Evolutionary conservation across 768 basidiomycete species (phyloP).

Genomic region (Suillus alpinus): DNA sequence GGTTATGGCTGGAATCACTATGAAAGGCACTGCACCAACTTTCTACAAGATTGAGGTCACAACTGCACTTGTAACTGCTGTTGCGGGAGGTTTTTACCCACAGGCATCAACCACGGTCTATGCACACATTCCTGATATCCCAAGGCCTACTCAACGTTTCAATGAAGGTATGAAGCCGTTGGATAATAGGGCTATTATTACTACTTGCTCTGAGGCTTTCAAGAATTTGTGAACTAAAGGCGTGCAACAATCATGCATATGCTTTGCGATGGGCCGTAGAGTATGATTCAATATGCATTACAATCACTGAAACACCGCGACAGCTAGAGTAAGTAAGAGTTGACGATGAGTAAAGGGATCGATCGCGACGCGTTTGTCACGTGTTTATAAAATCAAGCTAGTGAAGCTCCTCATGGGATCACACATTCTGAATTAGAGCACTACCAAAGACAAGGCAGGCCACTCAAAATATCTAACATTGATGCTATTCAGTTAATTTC

Average conservation of each 20-base stretch:
- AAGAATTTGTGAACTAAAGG: neutral
- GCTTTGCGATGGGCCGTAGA: neutral
- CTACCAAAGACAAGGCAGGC: neutral
- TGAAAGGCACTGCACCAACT: no score
- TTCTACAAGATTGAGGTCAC: no score
- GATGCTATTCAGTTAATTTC: neutral
- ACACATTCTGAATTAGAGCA: neutral
- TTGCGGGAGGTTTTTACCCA: neutral
- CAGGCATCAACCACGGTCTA: neutral
- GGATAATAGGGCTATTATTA: neutral
- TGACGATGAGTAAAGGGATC: no score
- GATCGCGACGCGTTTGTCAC: neutral
- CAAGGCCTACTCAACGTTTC: neutral
- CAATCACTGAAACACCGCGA: no score
- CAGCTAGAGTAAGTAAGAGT: no score
- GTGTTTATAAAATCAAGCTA: neutral
- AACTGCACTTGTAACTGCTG: no score
- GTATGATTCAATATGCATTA: no score
- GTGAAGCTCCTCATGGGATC: neutral
- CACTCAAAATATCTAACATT: neutral
- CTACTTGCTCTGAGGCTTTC: neutral
- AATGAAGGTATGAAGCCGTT: no score
- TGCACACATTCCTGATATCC: neutral
- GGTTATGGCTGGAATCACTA: no score
- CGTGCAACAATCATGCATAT: no score